Conservation (phyloP, 345 rosid species). For the Salix arbutifolia region DNA sequence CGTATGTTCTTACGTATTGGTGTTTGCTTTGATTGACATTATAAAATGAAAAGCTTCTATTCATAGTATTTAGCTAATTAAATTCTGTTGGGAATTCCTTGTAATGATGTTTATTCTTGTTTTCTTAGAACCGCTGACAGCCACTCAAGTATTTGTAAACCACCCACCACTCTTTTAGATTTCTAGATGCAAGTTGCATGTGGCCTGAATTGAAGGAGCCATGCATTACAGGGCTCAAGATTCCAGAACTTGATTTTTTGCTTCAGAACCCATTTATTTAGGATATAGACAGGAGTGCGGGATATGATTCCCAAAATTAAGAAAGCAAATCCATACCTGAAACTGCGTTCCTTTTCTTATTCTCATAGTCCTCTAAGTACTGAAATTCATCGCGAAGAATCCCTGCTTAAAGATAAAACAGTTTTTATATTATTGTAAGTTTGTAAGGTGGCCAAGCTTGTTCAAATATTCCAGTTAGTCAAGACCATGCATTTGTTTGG, state of each 20-base stretch:
- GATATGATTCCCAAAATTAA: background rate
- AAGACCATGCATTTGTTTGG: background rate
- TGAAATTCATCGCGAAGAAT: background rate
- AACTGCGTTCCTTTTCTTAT: background rate
- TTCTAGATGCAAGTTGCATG: background rate
- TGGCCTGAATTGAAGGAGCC: background rate
- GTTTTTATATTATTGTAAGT: background rate
- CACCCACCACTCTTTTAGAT: background rate
- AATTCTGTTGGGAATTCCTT: background rate
- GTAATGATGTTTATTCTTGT: background rate
- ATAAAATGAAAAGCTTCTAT: background rate
- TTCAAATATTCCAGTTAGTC: background rate
- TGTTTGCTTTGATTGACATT: background rate
- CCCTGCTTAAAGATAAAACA: background rate
- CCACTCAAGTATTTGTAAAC: background rate
- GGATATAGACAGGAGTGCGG: background rate
- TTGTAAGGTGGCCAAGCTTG: background rate
- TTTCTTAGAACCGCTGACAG: background rate
- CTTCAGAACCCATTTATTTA: background rate
- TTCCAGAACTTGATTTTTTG: background rate
- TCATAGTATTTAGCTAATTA: background rate
- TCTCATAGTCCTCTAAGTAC: background rate
- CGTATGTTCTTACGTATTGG: slow-evolving; percentile 43
- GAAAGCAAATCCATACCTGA: background rate
- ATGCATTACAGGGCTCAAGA: background rate